Percentiles rank a stretch among this genome's conserved stretches.
Conservation (phyloP, 805 yeast species). For the Yarrowia deformans region DNA sequence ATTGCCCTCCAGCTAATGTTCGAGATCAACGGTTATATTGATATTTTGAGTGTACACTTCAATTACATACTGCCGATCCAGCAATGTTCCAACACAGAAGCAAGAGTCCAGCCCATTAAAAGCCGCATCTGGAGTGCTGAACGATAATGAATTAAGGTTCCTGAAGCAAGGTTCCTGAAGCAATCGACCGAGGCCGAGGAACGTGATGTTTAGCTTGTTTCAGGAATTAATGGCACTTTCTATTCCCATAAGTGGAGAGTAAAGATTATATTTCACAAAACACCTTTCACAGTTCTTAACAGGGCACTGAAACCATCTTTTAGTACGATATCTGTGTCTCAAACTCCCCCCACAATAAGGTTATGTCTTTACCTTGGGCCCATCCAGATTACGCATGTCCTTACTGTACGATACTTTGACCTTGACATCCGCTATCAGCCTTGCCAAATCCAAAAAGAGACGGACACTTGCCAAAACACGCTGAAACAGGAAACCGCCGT, state of each 20-base stretch:
- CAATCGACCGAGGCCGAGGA: neutral
- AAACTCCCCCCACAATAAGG: constrained; percentile 1
- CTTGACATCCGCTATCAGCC: constrained; percentile 28
- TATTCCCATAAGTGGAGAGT: too few relatives aligned
- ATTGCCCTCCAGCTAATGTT: neutral
- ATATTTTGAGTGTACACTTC: neutral
- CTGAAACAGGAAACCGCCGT: constrained; percentile 27
- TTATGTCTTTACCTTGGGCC: constrained; percentile 11
- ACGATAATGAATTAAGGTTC: neutral
- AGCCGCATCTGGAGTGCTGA: constrained; percentile 16
- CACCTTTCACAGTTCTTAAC: neutral
- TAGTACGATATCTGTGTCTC: neutral
- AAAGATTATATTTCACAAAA: too few relatives aligned
- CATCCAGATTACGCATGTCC: constrained; percentile 19
- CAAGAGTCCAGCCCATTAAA: constrained; percentile 17
- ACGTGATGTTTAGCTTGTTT: neutral
- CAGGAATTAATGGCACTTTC: too few relatives aligned
- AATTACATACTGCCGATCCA: constrained; percentile 21
- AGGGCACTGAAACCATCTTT: neutral
- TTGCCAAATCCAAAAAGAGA: constrained; percentile 20
- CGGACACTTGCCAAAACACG: constrained; percentile 8
- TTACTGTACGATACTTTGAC: constrained; percentile 1
- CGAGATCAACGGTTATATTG: neutral
- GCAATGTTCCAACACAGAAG: constrained; percentile 31
- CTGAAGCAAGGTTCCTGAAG: neutral